Conservation (phyloP, 768 basidiomycete species). For the Leccinum uliginosum region DNA sequence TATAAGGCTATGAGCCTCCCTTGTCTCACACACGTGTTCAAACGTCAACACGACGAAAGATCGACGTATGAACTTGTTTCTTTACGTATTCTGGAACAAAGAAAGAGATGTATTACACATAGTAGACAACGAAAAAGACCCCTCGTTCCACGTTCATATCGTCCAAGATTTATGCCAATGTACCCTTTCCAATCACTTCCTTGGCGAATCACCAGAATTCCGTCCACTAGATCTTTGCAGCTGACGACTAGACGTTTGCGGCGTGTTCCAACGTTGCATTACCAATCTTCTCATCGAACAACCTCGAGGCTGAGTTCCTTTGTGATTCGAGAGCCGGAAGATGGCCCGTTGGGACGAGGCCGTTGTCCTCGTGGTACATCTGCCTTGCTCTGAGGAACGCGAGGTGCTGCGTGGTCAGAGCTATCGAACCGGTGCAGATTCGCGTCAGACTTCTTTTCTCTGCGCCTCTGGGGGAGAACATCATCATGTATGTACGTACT, state of each 20-base stretch:
- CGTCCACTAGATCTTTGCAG: neutral
- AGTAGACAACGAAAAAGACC: constrained; percentile 2
- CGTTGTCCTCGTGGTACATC: constrained; percentile 24
- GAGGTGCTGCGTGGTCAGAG: constrained; percentile 21
- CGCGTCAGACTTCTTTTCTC: constrained; percentile 10
- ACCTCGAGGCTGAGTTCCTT: constrained; percentile 4
- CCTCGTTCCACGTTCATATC: neutral
- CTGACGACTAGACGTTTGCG: constrained; percentile 13
- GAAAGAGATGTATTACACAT: constrained; percentile 8
- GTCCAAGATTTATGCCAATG: neutral
- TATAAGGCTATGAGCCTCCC: constrained; percentile 4
- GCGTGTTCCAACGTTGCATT: neutral
- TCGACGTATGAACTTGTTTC: neutral
- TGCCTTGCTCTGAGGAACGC: constrained; percentile 20
- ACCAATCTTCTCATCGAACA: constrained; percentile 10
- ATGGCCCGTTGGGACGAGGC: constrained; percentile 19
- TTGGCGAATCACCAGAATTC: neutral
- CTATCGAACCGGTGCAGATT: constrained; percentile 8
- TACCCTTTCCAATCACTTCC: constrained; percentile 7
- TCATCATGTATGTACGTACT: constrained; percentile 35
- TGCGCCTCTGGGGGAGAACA: constrained; percentile 1
- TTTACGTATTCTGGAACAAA: constrained; percentile 10
- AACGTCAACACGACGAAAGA: neutral
- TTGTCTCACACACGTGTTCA: neutral
- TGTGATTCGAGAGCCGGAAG: constrained; percentile 13